Base-by-base conservation (phyloP, 352 stramenopile species). In the Phytopythium ostracodes region DNA sequence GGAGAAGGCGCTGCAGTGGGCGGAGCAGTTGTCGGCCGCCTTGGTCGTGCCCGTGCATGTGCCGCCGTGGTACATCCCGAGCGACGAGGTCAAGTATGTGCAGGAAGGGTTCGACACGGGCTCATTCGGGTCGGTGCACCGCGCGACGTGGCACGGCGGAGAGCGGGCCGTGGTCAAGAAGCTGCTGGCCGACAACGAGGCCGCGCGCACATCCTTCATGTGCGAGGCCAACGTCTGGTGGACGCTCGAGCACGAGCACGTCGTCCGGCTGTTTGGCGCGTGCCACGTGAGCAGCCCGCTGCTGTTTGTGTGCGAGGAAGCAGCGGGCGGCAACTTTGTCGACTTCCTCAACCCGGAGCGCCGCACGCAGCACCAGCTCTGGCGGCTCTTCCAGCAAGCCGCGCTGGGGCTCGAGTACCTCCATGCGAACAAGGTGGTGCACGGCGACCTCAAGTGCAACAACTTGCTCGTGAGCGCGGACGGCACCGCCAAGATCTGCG, bases 361-460 rank as follows among this genome's bases (percentile, higher is more conserved):
- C 17, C 38, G 46, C 17, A 36, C 2, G 35, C 35, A 51, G 36
- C 35, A 50, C 35, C 49, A 65, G 15, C 24, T 74, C 4, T 75
- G 67, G 65, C 63, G 54, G 22, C 63, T 65, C 14, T 64, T 81
- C 31, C 62, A 71, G 42, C 61, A 75, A 55, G 62, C 62, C 5
- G 63, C 66, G 15, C 56, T 73, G 12, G 87, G 82, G 0, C 63
- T 96, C 6, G 33, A 47, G 46, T 94, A 84, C 63, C 65, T 96
- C 10, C 84, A 96, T 67, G 35, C 55, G 4, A 56, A 71, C 31
- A 64, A 70, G 29, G 68, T 86, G n/a, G 69, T 96, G 27, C 87
- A 96, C 62, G 78, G 87, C 38, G 87, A 96, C 60, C 68, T 96
- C 24, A 96, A 96, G 68, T 84, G 79, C 55, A 84, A 70, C 40